phyloP scores from a whole-genome alignment of 1,284 basidiomycete species.

The Mycena citricolor region DNA sequence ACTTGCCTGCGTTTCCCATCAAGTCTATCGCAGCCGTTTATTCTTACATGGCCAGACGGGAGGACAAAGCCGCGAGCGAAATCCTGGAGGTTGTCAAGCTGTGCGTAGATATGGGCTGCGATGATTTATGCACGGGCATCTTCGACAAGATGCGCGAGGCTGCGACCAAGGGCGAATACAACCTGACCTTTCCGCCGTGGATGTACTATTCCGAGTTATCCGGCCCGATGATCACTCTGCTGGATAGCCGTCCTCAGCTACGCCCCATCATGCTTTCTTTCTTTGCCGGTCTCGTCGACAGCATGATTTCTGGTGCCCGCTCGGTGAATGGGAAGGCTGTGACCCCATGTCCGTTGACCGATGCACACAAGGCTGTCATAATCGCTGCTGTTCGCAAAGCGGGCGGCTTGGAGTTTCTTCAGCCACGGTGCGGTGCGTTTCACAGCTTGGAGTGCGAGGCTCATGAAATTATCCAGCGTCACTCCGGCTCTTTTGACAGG shows the following conservation, averaged over 20 bases:
- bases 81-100: conserved; percentile 13
- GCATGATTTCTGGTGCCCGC: no score
- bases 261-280: conserved; percentile 9
- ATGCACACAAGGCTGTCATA: neutral
- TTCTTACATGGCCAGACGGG: neutral
- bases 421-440: conserved; percentile 9
- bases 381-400: conserved; percentile 10
- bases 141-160: conserved; percentile 1
- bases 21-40: neutral
- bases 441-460: neutral
- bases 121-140: conserved; percentile 3
- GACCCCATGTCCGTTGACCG: conserved; percentile 10
- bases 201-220: conserved; percentile 15
- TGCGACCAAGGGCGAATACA: no score
- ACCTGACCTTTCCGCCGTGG: no score
- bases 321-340: conserved; percentile 3
- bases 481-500: conserved; percentile 1
- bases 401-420: conserved; percentile 10
- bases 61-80: neutral
- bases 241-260: neutral
- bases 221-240: neutral
- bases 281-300: conserved; percentile 13
- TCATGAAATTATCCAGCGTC: neutral
- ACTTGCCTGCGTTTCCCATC: conserved; percentile 13
- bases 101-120: conserved; percentile 9